phyloP scores from a whole-genome alignment of 2,329 filamentous ascomycete species.

The Aspergillus proliferans region DNA sequence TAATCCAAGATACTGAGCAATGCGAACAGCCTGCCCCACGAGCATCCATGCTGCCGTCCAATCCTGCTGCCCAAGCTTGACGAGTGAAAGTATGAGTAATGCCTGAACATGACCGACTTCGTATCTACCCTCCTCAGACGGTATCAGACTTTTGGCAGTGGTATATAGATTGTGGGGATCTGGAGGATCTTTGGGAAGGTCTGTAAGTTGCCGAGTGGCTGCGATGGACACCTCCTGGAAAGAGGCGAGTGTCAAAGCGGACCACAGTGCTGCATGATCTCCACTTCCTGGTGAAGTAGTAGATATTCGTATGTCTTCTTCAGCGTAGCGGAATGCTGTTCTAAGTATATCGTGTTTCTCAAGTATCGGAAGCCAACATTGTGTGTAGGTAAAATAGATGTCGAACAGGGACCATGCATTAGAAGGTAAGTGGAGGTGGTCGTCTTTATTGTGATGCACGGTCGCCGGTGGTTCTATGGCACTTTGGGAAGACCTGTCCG shows the following conservation, averaged over 20 bases:
- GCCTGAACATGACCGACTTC: slow-evolving; percentile 52
- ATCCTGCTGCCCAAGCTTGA: slow-evolving; percentile 57
- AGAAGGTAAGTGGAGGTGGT: slow-evolving; percentile 45
- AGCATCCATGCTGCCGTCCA: slow-evolving; percentile 57
- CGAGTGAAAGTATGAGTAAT: slow-evolving; percentile 54
- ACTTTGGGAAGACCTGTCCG: not conserved
- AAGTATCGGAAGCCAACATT: slow-evolving; percentile 69
- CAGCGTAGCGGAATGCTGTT: slow-evolving; percentile 36
- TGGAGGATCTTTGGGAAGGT: slow-evolving; percentile 8
- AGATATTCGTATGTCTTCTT: slow-evolving; percentile 20
- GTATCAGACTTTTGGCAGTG: slow-evolving; percentile 32
- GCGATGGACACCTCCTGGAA: slow-evolving; percentile 44
- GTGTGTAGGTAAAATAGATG: slow-evolving; percentile 68
- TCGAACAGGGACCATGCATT: slow-evolving; percentile 54
- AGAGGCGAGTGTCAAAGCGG: slow-evolving; percentile 52
- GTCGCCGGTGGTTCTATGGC: not conserved
- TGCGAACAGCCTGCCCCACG: slow-evolving; percentile 57
- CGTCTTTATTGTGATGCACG: not conserved
- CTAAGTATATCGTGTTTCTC: slow-evolving; percentile 60
- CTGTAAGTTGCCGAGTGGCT: slow-evolving; percentile 13
- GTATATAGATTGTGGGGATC: slow-evolving; percentile 42
- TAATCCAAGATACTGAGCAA: slow-evolving; percentile 27
- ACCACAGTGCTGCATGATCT: slow-evolving; percentile 55
- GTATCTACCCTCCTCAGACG: slow-evolving; percentile 43
- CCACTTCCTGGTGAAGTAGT: slow-evolving; percentile 31